Percentiles rank a stretch among this genome's conserved stretches.
Evolutionary conservation across 441 rosid genomes (phyloP).

Genomic region (Corymbia citriodora): DNA sequence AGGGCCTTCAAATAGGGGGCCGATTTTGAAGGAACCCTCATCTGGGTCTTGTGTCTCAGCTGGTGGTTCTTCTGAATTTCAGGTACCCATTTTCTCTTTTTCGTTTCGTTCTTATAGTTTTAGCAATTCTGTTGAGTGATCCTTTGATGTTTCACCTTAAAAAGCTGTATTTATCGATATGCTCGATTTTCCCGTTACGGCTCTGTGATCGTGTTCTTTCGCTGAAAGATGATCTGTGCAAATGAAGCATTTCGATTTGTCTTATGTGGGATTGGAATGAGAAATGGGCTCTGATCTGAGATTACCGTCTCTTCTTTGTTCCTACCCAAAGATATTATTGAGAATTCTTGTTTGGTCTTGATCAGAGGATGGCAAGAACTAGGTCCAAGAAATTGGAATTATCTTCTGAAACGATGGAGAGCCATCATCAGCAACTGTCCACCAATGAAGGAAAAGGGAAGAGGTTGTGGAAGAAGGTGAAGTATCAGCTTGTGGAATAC

Average conservation of each 20-base stretch:
- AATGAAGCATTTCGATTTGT: neutral
- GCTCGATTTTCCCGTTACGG: neutral
- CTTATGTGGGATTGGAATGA: neutral
- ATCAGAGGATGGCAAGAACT: conserved; percentile 21
- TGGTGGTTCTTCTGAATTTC: conserved; percentile 18
- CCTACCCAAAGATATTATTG: neutral
- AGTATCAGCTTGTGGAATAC: conserved; percentile 82
- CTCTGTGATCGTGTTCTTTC: neutral
- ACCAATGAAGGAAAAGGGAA: conserved; percentile 57
- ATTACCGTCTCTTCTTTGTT: neutral
- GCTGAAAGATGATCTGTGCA: neutral
- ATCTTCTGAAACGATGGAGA: conserved; percentile 36
- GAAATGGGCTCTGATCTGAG: neutral
- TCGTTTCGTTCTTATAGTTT: neutral
- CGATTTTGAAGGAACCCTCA: conserved; percentile 7
- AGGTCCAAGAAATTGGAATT: conserved; percentile 12
- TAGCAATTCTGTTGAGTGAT: neutral
- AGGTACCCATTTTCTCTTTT: neutral
- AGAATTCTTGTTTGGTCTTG: neutral
- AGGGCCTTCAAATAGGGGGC: neutral
- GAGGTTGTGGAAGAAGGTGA: conserved; percentile 77
- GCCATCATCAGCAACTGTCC: conserved; percentile 9
- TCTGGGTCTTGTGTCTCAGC: conserved; percentile 18
- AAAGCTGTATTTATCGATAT: neutral
- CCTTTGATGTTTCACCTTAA: neutral